Base-by-base conservation (phyloP, 2,329 filamentous ascomycete genomes). In the Pestalotiopsis sp. region DNA sequence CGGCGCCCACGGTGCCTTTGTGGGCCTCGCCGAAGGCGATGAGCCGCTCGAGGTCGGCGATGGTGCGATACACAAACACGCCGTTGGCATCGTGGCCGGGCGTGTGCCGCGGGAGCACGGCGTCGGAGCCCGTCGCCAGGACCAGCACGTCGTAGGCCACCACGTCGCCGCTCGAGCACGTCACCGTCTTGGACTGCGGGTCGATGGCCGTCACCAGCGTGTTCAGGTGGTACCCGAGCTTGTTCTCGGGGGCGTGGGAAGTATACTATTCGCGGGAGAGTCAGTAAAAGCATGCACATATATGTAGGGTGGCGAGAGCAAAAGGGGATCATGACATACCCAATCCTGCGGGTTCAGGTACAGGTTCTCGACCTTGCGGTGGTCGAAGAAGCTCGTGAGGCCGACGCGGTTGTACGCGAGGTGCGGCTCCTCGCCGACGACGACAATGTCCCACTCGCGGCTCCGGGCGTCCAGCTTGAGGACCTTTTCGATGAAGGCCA, bases 401-500 rank as follows among this genome's bases (percentile, higher is more conserved):
- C 94, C 94, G 38, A 97, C 94, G 68, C 95, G 90, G 78, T 97
- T 97, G 79, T 97, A 97, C 23, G 94, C 94, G 66, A 97, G 83
- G 82, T 97, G 92, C 23, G 92, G 84, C 78, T 97, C 94, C 75
- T 97, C 94, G 70, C 94, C 94, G 70, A 98, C 92, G 12, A 97
- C 93, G 1, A 94, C 86, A 65, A 97, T 88, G 71, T 93, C 89
- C 77, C 94, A 97, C 78, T 94, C 91, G 74, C 91, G 85, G 71
- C 88, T 81, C 75, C 92, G 90, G 1, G 90, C 88, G 78, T 97
- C 94, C 65, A 94, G 88, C 75, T 97, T 97, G 76, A 97, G 85
- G 11, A 97, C 81, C 80, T 97, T 97, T 80, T 97, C 94, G 92
- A 97, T 93, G 78, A 97, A 95, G 57, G 92, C 91, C 73, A 96